Evolutionary conservation across 192 early-diverging fungal species (phyloP).

Genomic region (Coemansia sp.): DNA sequence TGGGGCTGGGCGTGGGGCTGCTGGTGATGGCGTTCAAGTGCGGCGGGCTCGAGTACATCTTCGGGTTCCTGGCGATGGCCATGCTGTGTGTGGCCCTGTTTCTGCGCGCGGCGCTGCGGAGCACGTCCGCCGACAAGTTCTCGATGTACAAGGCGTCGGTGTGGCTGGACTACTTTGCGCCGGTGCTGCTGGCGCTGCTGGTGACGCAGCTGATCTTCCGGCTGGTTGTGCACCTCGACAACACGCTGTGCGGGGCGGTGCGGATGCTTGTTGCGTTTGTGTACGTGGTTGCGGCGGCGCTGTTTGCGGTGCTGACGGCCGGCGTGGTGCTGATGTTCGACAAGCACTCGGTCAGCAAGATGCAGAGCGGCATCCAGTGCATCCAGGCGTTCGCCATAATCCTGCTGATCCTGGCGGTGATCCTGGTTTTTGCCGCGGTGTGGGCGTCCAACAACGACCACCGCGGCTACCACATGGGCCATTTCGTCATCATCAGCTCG

Average conservation of each 20-base stretch:
- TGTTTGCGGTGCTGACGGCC: conserved; percentile 44
- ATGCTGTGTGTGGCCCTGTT: conserved; percentile 39
- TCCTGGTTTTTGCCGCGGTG: conserved; percentile 20
- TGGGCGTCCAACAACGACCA: conserved; percentile 46
- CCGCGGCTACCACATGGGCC: conserved; percentile 47
- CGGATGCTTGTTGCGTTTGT: conserved; percentile 39
- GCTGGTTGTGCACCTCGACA: conserved; percentile 45
- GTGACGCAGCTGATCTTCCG: conserved; percentile 49
- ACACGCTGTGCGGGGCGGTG: conserved; percentile 34
- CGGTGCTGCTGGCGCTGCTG: conserved; percentile 32
- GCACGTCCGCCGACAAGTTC: conserved; percentile 23
- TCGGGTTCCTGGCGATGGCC: conserved; percentile 42
- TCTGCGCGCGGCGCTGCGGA: conserved; percentile 31
- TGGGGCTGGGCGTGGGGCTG: conserved; percentile 36
- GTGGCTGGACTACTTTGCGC: conserved; percentile 54
- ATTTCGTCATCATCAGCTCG: conserved; percentile 43
- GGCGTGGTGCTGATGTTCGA: conserved; percentile 52
- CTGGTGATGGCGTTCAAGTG: conserved; percentile 48
- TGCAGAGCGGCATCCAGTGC: conserved; percentile 47
- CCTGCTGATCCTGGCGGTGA: conserved; percentile 29
- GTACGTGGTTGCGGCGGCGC: conserved; percentile 19
- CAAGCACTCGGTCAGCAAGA: conserved; percentile 29
- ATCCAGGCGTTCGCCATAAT: conserved; percentile 50
- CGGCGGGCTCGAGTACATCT: conserved; percentile 46
- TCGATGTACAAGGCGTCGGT: conserved; percentile 47